Base-by-base conservation (phyloP, 441 rosid species). In the Gossypium lobatum region DNA sequence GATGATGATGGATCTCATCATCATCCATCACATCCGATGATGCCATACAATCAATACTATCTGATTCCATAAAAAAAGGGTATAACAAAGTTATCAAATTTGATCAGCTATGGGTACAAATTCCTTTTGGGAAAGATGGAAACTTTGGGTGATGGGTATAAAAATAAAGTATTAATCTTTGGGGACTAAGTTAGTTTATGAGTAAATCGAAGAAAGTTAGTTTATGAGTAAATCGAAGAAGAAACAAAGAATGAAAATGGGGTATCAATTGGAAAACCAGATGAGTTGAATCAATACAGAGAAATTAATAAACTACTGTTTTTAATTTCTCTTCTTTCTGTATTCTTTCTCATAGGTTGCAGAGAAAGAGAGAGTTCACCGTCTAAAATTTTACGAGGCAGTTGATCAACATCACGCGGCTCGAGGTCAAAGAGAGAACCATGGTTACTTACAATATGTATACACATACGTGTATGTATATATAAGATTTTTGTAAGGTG, bases 1-100 rank as follows among this genome's bases (percentile, higher is more conserved):
- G 85, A 25, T 77, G 91, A 63, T 82, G 87, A 20, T 64, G 92
- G 91, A 91, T 90, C 95, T 88, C 98, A 80, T 93, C 97, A 69
- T 91, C 96, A 63, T 91, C 93, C 48, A 80, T 86, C 64, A 85
- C 84, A 80, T 92, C 96, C 39, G 84, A 76, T 70, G 91, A 84
- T 64, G 95, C 81, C 74, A 87, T 81, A 82, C 97, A 88, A 72
- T 93, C 98, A 73, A 87, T 88, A 83, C 84, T 86, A 76, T 90
- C 92, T 68, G 87, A 73, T 53, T 93, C 98, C 99, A 91, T 95
- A 64, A 20, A 4, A 45, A 61, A 63, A 55, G 6, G 42, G 28
- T 59, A 42, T 11, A 54, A 39, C 46, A 39, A 42, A 20, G 21
- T 34, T 18, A 18, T 18, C 53, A 50, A 79, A 60, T 61, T 20